phyloP scores from a whole-genome alignment of 192 early-diverging fungal genomes.

The Coemansia sp. region DNA sequence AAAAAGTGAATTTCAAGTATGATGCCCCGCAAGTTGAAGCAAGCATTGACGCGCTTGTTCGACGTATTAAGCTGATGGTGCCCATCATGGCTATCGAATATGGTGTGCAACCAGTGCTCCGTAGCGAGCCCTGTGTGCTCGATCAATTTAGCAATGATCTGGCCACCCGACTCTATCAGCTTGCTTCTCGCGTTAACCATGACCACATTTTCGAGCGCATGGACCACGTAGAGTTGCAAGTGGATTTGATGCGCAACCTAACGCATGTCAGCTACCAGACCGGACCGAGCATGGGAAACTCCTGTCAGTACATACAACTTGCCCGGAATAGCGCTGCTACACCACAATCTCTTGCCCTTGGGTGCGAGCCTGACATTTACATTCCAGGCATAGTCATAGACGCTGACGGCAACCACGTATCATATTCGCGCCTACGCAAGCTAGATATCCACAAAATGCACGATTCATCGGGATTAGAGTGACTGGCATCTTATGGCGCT shows the following conservation, averaged over 20 bases:
- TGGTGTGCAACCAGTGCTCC: not conserved
- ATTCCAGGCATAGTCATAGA: not conserved
- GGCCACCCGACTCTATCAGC: not conserved
- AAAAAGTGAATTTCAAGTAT: no score
- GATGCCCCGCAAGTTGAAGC: not conserved
- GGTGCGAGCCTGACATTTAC: not conserved
- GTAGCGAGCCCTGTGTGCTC: not conserved
- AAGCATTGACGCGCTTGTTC: not conserved
- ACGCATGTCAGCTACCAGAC: not conserved
- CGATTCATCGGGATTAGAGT: no score
- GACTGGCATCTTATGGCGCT: not conserved
- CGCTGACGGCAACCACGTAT: not conserved
- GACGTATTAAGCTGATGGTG: not conserved
- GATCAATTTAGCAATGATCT: not conserved
- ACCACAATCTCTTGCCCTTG: not conserved
- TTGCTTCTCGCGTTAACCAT: not conserved
- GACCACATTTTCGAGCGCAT: no score
- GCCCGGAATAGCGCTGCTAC: not conserved
- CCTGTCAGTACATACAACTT: not conserved
- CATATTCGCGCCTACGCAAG: not conserved
- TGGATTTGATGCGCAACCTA: not conserved
- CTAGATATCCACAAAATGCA: not conserved
- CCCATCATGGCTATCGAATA: not conserved
- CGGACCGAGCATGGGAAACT: not conserved
- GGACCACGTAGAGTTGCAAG: not conserved